Evolutionary conservation across 495 filamentous ascomycete genomes (phyloP), one percentile per base, ranked within the genome.

Genomic region (Lasiosphaeria miniovina): DNA sequence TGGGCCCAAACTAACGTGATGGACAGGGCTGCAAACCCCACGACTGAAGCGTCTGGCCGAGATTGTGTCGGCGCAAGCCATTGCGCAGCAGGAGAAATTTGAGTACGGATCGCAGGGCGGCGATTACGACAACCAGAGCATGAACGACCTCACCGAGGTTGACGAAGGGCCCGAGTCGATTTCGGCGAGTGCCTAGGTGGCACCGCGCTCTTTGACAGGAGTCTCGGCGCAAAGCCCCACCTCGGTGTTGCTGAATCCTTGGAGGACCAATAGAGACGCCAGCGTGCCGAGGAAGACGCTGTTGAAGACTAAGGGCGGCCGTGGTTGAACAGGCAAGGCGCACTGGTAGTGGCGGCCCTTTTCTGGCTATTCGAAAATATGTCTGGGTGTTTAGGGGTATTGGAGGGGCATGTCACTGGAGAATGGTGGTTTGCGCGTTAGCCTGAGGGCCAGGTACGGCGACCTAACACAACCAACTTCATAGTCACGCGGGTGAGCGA

Each of bases 51-150:
- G 95, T 49, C 80, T 99, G 56, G 95, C 95, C 43, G 95, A 99
- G 76, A 97, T 99, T 68, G 95, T 99, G 36, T 94, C 90, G 38
- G 89, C 91, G 45, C 94, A 97, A 74, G 94, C 94, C 35, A 91
- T 96, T 63, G 90, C 90, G 54, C 91, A 96, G 69, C 90, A 95
- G 73, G 91, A 95, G 74, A 93, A 88, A 76, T 75, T 89, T 55
- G 90, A 93, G 33, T 78, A 53, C 24, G 66, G 64, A 51, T 66
- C 69, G 32, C 41, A 69, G 49, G 67, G 64, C 6, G 77, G 67
- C n/a, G 76, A 76, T 38, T 76, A 70, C 49, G 70, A 70, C 41
- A 81, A 70, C 41, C 69, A 65, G 31, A 63, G 59, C 61, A 63
- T 62, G 62, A 62, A 65, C 41, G 74, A 74, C 40, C 61, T 80